phyloP scores from a whole-genome alignment of 2,329 filamentous ascomycete genomes.

The Cladophialophora yegresii region DNA sequence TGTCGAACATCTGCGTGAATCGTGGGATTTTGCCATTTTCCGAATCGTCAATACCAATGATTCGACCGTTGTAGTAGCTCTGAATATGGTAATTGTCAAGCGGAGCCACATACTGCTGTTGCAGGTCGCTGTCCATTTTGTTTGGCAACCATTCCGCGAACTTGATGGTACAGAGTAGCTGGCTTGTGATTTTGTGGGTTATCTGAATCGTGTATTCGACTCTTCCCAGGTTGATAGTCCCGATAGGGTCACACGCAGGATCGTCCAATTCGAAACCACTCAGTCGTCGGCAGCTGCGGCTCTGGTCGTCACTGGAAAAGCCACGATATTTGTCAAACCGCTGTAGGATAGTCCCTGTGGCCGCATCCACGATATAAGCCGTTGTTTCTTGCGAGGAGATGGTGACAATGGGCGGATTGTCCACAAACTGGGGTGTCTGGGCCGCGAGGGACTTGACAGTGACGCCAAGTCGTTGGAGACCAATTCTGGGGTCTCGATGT shows the following conservation, averaged over 20 bases:
- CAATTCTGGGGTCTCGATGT: constrained; percentile 62
- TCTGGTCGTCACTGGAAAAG: constrained; percentile 27
- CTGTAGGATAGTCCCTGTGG: constrained; percentile 77
- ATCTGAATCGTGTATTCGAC: constrained; percentile 90
- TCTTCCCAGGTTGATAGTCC: constrained; percentile 78
- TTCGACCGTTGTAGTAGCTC: constrained; percentile 77
- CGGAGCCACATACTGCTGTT: constrained; percentile 75
- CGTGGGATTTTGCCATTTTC: constrained; percentile 44
- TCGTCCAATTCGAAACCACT: constrained; percentile 60
- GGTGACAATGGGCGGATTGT: constrained; percentile 78
- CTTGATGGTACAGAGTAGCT: constrained; percentile 81
- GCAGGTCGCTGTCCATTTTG: constrained; percentile 82
- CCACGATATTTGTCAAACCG: constrained; percentile 65
- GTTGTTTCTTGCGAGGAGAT: constrained; percentile 89
- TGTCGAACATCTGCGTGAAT: constrained; percentile 69
- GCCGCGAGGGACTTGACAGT: constrained; percentile 79
- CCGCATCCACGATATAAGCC: constrained; percentile 84
- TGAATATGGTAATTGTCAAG: constrained; percentile 90
- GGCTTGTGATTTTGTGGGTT: constrained; percentile 70
- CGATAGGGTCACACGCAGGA: constrained; percentile 76
- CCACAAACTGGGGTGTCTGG: constrained; percentile 70
- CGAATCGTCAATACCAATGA: constrained; percentile 76
- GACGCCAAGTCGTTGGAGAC: constrained; percentile 51
- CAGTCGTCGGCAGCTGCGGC: constrained; percentile 73
- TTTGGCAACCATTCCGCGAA: constrained; percentile 97